Percentiles rank a stretch among this genome's conserved stretches.
phyloP scores from a whole-genome alignment of 2,329 filamentous ascomycete genomes.

The Ciborinia camelliae region DNA sequence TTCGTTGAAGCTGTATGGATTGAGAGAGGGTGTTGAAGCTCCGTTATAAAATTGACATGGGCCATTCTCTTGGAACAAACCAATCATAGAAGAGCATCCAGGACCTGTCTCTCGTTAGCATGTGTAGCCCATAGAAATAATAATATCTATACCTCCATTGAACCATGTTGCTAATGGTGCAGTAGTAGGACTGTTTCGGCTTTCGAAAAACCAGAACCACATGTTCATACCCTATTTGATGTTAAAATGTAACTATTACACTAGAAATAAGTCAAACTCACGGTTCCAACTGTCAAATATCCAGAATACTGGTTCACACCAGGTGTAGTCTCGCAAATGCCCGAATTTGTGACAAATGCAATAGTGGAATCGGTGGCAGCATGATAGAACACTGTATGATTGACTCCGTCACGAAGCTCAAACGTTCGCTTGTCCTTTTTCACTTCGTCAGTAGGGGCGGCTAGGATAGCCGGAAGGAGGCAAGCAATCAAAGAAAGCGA shows the following conservation, averaged over 20 bases:
- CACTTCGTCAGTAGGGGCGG: constrained; percentile 15
- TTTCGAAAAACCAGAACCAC: constrained; percentile 55
- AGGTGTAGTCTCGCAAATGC: constrained; percentile 49
- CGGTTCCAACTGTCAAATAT: constrained; percentile 46
- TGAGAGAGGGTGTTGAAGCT: constrained; percentile 42
- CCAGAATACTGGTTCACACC: constrained; percentile 51
- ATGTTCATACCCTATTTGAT: constrained; percentile 25
- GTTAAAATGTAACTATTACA: constrained; percentile 29
- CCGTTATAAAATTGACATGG: constrained; percentile 43
- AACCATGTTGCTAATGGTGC: constrained; percentile 46
- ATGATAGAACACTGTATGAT: constrained; percentile 48
- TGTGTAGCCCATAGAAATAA: neutral
- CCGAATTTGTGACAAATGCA: constrained; percentile 49
- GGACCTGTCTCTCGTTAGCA: constrained; percentile 34
- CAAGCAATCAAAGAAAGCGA: constrained; percentile 17
- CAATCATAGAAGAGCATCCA: constrained; percentile 54
- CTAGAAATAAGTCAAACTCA: constrained; percentile 23
- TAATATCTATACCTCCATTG: constrained; percentile 39
- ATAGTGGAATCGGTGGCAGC: constrained; percentile 45
- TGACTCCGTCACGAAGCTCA: constrained; percentile 39
- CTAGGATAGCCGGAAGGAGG: constrained; percentile 24
- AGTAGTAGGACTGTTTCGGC: constrained; percentile 47
- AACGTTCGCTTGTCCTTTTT: constrained; percentile 36
- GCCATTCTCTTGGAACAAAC: constrained; percentile 53
- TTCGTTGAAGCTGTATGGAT: constrained; percentile 42